Conservation (phyloP, 345 rosid genomes). For the Eucalyptus viminalis region DNA sequence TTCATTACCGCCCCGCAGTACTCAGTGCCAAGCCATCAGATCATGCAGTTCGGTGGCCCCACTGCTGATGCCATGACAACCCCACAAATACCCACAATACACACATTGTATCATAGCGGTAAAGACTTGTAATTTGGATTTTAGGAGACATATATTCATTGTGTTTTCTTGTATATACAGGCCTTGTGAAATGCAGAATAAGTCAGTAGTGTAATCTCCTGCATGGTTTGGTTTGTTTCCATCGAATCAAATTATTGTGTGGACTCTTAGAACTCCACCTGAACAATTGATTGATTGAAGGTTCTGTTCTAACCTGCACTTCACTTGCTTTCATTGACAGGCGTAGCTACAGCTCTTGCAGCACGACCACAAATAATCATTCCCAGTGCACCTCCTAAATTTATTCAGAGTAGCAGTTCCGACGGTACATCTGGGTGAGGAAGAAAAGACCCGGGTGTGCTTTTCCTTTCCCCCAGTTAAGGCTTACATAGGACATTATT, state of each 20-base stretch:
- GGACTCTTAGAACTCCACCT: background rate
- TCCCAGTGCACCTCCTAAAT: slow-evolving; percentile 60
- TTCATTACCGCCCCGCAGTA: background rate
- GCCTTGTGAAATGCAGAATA: background rate
- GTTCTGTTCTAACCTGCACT: background rate
- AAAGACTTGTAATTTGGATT: background rate
- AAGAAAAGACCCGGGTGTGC: slow-evolving; percentile 44
- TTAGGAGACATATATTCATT: background rate
- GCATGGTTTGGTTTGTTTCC: background rate
- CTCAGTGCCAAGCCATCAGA: slow-evolving; percentile 66
- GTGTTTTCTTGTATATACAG: background rate
- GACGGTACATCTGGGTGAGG: slow-evolving; percentile 73
- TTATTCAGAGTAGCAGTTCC: slow-evolving; percentile 70
- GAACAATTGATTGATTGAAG: background rate
- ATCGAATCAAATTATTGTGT: background rate
- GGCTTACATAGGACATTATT: background rate
- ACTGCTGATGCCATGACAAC: slow-evolving; percentile 50
- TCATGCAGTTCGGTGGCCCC: slow-evolving; percentile 45
- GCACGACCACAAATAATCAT: slow-evolving; percentile 59
- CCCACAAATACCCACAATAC: slow-evolving; percentile 54
- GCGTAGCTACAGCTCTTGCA: slow-evolving; percentile 39
- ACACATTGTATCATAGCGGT: slow-evolving; percentile 70
- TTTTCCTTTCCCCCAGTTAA: background rate
- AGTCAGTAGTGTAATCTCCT: background rate
- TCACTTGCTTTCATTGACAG: slow-evolving; percentile 1